Base-by-base conservation (phyloP, 495 filamentous ascomycete species). In the Aspergillus bertholletiae region DNA sequence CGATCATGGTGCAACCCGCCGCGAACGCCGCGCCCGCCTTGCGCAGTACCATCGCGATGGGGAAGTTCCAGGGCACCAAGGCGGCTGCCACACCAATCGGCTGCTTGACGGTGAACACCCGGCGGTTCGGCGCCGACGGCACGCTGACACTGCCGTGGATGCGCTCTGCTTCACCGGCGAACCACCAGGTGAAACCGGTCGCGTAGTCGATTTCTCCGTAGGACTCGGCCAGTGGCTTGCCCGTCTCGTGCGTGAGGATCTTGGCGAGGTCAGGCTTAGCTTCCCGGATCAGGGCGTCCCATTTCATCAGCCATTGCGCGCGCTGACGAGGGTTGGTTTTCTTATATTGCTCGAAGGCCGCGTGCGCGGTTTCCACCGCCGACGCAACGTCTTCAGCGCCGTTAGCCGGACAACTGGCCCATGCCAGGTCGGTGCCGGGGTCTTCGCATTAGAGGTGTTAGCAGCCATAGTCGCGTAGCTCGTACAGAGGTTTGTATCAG, bases 41-140 rank as follows among this genome's bases (percentile, higher is more conserved):
- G 11, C 87, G 74, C 22, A 89, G 69, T 15, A 88, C 75, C 83
- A 89, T 88, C 2, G 80, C 82, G 47, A 81, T 68, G 27, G 78
- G 81, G 57, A 83, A 80, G 56, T 88, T 87, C 84, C 84, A 88
- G 1, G 84, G 84, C 4, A 86, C 83, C 17, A 88, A 64, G 1
- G 82, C 83, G n/a, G 77, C 84, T 1, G 80, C 76, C 7, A 86
- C 83, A 18, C 84, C 84, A 57, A 87, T 78, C 0, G 83, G 82
- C 68, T 89, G 86, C 71, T 88, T 88, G 54, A 89, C 74, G 0
- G 84, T 88, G 50, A 90, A 81, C 30, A 87, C 69, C 5, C 87
- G 74, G n/a, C 87, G 74, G 23, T 81, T 80, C 0, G 85, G 81
- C 0, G 78, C 69, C 0, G 83, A 65, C 8, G 86, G 75, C 4